Evolutionary conservation across 768 basidiomycete genomes (phyloP).

Genomic region (Tricholoma saponaceum): DNA sequence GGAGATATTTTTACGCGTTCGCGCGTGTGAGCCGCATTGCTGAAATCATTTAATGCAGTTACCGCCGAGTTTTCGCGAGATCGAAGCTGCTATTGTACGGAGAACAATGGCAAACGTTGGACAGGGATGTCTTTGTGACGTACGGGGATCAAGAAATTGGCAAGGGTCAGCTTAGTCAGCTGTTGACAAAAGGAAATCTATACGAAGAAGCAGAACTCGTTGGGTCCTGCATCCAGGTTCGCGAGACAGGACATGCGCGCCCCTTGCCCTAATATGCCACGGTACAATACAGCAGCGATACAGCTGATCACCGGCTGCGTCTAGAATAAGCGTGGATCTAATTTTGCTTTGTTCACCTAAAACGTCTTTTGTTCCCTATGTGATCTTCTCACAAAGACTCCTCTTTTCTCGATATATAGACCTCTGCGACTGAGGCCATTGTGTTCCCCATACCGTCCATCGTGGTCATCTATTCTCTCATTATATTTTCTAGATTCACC

Average conservation of each 20-base stretch:
- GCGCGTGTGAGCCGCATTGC: background rate
- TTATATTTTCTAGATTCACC: conserved; percentile 15
- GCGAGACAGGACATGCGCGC: conserved; percentile 7
- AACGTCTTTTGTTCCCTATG: conserved; percentile 16
- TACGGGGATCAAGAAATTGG: conserved; percentile 5
- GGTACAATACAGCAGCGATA: too few relatives aligned
- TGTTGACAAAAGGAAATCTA: conserved; percentile 21
- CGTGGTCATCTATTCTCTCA: conserved; percentile 10
- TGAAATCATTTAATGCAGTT: background rate
- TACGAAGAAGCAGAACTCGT: background rate
- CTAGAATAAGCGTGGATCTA: background rate
- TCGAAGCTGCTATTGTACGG: conserved; percentile 3
- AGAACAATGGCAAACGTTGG: conserved; percentile 13
- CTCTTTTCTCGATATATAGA: conserved; percentile 12
- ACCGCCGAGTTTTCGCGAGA: background rate
- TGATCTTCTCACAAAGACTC: conserved; percentile 7
- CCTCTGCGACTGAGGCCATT: conserved; percentile 8
- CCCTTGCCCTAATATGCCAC: background rate
- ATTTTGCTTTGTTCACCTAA: conserved; percentile 12
- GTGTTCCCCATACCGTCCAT: conserved; percentile 8
- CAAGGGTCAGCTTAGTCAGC: conserved; percentile 14
- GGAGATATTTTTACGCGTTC: background rate
- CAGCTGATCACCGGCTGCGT: background rate
- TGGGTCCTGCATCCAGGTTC: background rate
- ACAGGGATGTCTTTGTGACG: conserved; percentile 2